Base-by-base conservation (phyloP, 2,329 filamentous ascomycete genomes). In the Diaporthe destruens region DNA sequence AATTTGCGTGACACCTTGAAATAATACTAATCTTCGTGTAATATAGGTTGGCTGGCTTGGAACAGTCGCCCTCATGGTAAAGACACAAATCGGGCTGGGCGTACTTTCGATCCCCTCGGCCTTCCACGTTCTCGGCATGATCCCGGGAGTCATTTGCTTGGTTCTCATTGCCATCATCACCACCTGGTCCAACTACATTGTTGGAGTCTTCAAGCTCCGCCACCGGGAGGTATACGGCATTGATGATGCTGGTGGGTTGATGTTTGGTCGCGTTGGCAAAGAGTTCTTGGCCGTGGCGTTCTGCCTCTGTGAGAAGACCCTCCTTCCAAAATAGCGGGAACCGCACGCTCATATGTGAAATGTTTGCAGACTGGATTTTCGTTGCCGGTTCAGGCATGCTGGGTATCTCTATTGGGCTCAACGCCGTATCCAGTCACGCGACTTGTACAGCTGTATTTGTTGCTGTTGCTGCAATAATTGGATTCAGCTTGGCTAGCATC, bases 351-450 rank as follows among this genome's bases (percentile, higher is more conserved):
- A 65, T 55, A 7, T 20, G 53, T n/a, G 9, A 23, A 36, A 18
- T 2, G 18, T 16, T 29, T 29, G 12, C 44, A 65, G 59, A 65
- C 18, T 65, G 44, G 55, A 75, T 78, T 42, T 75, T 80, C 44
- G 77, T 78, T 53, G 75, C 74, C 29, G 76, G 75, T 25, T 74
- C 72, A 8, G 76, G 77, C 25, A 75, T 76, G 34, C 63, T 78
- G 54, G 72, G 73, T 11, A 71, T 71, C 32, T 77, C 76, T 18
- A 77, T 73, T 56, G 76, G 74, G 12, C 74, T 78, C 68, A 78
- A 80, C 61, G 78, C 78, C 18, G 74, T 80, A 6, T 77, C 77
- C 3, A 69, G 76, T 42, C 78, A 80, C 61, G 75, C 75, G 1
- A 59, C 76, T 39, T 80, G 78, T 72, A 79, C 77, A 12, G 77